Conservation (phyloP, 805 yeast genomes). For the Wickerhamiella vanderwaltii region DNA sequence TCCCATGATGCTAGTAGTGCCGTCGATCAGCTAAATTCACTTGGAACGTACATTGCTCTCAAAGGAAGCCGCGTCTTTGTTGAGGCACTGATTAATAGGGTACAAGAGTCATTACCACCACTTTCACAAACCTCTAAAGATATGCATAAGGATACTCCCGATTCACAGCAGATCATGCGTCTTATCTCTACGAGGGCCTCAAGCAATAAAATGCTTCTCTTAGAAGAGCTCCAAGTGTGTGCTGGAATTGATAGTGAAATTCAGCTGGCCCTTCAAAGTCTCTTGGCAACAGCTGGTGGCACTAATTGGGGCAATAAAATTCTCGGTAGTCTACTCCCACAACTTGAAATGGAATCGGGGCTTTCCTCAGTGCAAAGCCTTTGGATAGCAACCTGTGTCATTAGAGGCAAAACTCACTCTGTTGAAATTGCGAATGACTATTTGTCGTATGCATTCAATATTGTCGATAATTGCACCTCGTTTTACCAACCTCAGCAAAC, state of each 20-base stretch:
- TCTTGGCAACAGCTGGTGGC: conserved; percentile 13
- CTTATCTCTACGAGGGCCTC: not conserved
- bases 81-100: not conserved
- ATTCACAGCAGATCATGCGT: not conserved
- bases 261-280: not conserved
- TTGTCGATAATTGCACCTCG: conserved; percentile 9
- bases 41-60: conserved; percentile 7
- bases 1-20: conserved; percentile 13
- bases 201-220: not conserved
- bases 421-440: conserved; percentile 14
- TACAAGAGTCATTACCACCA: conserved; percentile 6
- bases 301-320: not conserved
- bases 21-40: conserved; percentile 4
- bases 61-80: not conserved
- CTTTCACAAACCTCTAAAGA: not conserved
- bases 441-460: conserved; percentile 15
- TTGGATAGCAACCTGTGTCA: conserved; percentile 15
- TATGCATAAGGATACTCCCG: not conserved
- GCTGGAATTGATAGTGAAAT: not conserved
- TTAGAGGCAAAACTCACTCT: conserved; percentile 10
- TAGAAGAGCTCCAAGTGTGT: not conserved
- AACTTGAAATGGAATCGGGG: not conserved
- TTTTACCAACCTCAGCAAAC: not conserved
- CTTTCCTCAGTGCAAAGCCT: conserved; percentile 12
- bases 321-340: not conserved